Base-by-base conservation (phyloP, 2,329 filamentous ascomycete species). In the Botrytis medusae region DNA sequence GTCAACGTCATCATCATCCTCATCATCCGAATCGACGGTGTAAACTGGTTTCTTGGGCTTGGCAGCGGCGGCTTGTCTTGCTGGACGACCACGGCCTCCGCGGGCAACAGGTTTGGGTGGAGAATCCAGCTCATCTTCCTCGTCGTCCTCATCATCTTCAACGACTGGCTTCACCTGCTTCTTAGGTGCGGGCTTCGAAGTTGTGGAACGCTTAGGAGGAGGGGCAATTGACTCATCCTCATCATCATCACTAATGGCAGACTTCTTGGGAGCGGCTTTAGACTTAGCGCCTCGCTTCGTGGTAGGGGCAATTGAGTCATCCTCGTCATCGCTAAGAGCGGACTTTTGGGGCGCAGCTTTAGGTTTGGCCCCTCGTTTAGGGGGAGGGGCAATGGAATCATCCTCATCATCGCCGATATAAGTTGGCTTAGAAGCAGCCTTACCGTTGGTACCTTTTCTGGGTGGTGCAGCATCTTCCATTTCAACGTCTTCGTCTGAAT, bases 1-100 rank as follows among this genome's bases (percentile, higher is more conserved):
- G 72, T 82, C 80, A 63, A 76, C 82, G 69, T 84, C 83, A 71
- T 81, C 80, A 18, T 78, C 76, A 34, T 44, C 40, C 51, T n/a
- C 29, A 48, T 78, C 61, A 80, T 79, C 78, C n/a, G 77, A 77
- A n/a, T 69, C 65, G 29, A 72, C 42, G 3, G 48, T 60, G 61
- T 72, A 72, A 51, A 73, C 60, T 18, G 67, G 65, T 20, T 73
- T 70, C 67, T 73, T 73, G 14, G 67, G 8, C 34, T 69, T 72
- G 62, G 51, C 62, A 32, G 29, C 51, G 34, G 72, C 65, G 16
- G 72, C 71, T 20, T 44, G 44, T 73, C 72, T 69, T 70, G 65
- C 72, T 25, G 72, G 65, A 57, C 63, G 71, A 34, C 71, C 71
- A 60, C 71, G 72, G 16, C 65, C 46, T n/a, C 42, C 57, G 25